Evolutionary conservation across 306 rosid genomes (phyloP), one percentile per base, ranked within the genome.

Genomic region (Psophocarpus tetragonolobus): DNA sequence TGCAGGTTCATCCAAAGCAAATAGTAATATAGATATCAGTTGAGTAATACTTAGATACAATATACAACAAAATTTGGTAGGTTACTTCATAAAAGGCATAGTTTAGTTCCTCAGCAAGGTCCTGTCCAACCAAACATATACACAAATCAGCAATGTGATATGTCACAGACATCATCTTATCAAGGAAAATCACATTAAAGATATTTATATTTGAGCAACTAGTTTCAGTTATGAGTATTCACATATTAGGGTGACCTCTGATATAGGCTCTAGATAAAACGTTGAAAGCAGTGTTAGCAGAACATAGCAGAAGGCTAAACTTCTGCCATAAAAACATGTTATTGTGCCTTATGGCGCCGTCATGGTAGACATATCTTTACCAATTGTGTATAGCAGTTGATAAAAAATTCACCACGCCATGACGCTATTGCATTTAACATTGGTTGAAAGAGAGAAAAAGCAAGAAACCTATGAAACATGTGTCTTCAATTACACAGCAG

Each of bases 51-150:
- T 64, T 3, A 50, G 47, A 29, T 65, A 50, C 27, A 35, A 35
- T 48, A 14, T 48, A 48, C 57, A 32, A 48, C 29, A 21, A 44
- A 63, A 63, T 9, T 17, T 4, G 32, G 65, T 23, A 32, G 61
- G 64, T 47, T 69, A 23, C 33, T 61, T 21, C 30, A 30, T 71
- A 54, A 41, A 38, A 39, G 35, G 38, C 27, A 54, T 17, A 73
- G 9, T 67, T 53, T 38, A 73, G 60, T 33, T 73, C 69, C 53
- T 73, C 75, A 80, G 68, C 83, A 38, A 64, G 68, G 48, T 42
- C 69, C 80, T 73, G 84, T 30, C 36, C 41, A 73, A 54, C 50
- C 61, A 68, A 78, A 20, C 13, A 42, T 21, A 39, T 15, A 73
- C 63, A 38, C 17, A 48, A 14, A 66, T 65, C 54, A 66, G 21